A percentile compares a stretch with the other conserved stretches of the same genome.
These are phyloP conservation scores for Lipomyces starkeyi DNA, from an alignment of 805 yeast species.

Conservation along the genomic window DNA sequence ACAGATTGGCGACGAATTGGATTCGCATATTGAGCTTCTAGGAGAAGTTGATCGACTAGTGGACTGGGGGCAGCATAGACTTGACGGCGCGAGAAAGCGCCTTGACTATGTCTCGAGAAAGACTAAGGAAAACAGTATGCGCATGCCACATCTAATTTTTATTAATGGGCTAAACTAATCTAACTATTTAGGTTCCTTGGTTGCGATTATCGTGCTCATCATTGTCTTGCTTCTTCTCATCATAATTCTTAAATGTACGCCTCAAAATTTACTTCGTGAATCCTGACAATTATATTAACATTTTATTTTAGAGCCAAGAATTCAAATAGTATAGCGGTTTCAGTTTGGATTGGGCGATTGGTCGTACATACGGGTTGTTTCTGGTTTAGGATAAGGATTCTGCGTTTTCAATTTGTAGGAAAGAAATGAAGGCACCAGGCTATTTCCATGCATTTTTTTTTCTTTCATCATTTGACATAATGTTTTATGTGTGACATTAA, in stretches of 20 bases:
- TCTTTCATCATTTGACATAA: neutral
- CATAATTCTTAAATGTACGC: slow-evolving; percentile 41
- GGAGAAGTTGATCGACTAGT: slow-evolving; percentile 49
- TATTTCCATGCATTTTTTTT: neutral
- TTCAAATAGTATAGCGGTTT: neutral
- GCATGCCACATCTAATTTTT: neutral
- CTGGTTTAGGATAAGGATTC: slow-evolving; percentile 5
- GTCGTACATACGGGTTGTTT: slow-evolving; percentile 1
- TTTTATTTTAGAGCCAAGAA: neutral
- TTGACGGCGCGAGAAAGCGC: slow-evolving; percentile 46
- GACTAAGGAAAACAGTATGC: slow-evolving; percentile 45
- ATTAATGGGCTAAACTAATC: neutral
- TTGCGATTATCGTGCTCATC: slow-evolving; percentile 46
- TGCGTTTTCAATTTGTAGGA: neutral
- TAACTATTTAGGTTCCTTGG: slow-evolving; percentile 42
- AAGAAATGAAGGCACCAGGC: neutral
- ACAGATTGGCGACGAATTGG: slow-evolving; percentile 50
- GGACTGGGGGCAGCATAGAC: slow-evolving; percentile 46
- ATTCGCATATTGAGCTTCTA: slow-evolving; percentile 47
- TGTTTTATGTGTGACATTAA: too few relatives aligned
- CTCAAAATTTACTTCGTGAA: neutral
- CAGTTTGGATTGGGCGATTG: slow-evolving; percentile 7
- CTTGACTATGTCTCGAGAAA: slow-evolving; percentile 47
- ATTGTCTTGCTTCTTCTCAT: slow-evolving; percentile 47
- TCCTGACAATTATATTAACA: neutral